Conservation (phyloP, 2,329 filamentous ascomycete species). For the Tolypocladium nubicola region DNA sequence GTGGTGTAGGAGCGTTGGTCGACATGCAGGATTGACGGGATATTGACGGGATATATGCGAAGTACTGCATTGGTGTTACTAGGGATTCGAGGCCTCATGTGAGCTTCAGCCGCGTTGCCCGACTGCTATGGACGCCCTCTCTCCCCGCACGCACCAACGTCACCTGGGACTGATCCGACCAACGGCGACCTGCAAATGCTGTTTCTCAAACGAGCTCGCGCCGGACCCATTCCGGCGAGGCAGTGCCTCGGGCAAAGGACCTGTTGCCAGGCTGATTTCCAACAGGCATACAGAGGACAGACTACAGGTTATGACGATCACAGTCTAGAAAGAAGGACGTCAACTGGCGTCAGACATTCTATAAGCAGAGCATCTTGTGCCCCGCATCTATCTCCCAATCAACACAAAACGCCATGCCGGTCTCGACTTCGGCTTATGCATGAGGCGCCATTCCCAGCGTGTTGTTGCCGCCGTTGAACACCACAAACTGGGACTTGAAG, state of each 20-base stretch:
- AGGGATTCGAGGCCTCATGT: not conserved
- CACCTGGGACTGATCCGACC: no score
- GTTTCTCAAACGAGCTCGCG: not conserved
- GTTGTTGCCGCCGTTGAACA: constrained; percentile 45
- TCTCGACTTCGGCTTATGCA: constrained; percentile 2
- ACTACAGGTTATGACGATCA: not conserved
- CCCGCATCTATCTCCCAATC: not conserved
- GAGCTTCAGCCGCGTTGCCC: not conserved
- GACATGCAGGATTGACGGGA: not conserved
- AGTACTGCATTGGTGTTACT: no score
- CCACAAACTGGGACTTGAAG: constrained; percentile 51
- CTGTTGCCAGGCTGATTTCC: no score
- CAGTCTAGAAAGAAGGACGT: no score
- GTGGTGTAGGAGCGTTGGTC: not conserved
- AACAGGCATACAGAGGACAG: not conserved
- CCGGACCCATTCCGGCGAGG: not conserved
- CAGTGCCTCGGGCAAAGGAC: not conserved
- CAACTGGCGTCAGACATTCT: not conserved
- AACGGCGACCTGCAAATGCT: no score
- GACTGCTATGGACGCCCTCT: not conserved
- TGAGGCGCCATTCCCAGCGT: constrained; percentile 37
- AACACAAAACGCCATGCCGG: not conserved
- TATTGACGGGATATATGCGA: no score
- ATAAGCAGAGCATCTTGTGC: not conserved
- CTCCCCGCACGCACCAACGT: not conserved